Conservation (phyloP, 495 filamentous ascomycete genomes). For the Aspergillus affinis region DNA sequence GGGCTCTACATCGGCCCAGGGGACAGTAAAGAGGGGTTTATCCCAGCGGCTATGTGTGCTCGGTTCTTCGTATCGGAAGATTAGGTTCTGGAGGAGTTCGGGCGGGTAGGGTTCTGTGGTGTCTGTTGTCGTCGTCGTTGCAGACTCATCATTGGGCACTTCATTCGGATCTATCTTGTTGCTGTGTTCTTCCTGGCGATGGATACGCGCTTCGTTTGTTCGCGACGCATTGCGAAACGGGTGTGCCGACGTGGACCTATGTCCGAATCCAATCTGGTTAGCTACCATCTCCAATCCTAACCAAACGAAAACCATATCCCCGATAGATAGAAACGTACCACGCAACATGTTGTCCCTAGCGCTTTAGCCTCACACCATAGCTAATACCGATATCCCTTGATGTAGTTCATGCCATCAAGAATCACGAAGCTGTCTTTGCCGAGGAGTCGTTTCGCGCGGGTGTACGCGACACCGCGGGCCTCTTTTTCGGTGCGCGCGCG, state of each 20-base stretch:
- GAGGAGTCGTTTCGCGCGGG: constrained; percentile 80
- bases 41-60: constrained; percentile 96
- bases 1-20: constrained; percentile 71
- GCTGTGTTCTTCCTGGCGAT: not conserved
- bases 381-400: constrained; percentile 97
- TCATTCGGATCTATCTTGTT: constrained; percentile 1
- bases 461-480: constrained; percentile 81
- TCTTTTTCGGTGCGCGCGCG: constrained; percentile 80
- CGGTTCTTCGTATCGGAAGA: constrained; percentile 95
- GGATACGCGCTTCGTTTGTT: constrained; percentile 42
- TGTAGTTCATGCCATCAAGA: constrained; percentile 90
- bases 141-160: constrained; percentile 4
- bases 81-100: constrained; percentile 83
- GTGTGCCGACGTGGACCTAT: constrained; percentile 77
- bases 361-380: constrained; percentile 94
- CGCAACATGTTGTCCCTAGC: constrained; percentile 74
- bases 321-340: constrained; percentile 50
- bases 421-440: constrained; percentile 81
- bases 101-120: constrained; percentile 58
- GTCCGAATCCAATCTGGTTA: constrained; percentile 1
- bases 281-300: not conserved
- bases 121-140: constrained; percentile 21
- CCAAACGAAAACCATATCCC: not conserved
- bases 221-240: constrained; percentile 61
- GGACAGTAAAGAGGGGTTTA: constrained; percentile 86